Conservation (phyloP, 768 basidiomycete species). For the Termitomyces sp. region DNA sequence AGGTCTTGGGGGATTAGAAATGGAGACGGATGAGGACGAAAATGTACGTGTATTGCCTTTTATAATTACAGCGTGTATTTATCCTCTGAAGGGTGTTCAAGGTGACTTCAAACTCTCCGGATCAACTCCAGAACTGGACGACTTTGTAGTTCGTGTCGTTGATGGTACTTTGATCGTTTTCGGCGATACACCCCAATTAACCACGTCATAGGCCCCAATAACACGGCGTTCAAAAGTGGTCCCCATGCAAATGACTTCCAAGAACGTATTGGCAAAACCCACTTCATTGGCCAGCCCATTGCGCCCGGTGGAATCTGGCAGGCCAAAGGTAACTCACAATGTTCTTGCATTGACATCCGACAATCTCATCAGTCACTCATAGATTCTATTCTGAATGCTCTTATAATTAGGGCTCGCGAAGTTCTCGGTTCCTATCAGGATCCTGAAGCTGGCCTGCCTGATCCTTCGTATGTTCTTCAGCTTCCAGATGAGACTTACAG, state of each 20-base stretch:
- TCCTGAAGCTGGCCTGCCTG: constrained; percentile 48
- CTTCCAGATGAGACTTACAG: constrained; percentile 71
- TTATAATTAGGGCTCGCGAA: constrained; percentile 56
- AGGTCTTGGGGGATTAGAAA: constrained; percentile 77
- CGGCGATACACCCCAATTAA: constrained; percentile 1
- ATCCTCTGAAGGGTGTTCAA: constrained; percentile 58
- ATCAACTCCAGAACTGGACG: constrained; percentile 72
- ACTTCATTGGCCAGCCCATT: constrained; percentile 62
- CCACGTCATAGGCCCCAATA: constrained; percentile 51
- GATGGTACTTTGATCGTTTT: constrained; percentile 50
- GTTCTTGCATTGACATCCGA: neutral
- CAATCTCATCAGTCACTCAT: constrained; percentile 1
- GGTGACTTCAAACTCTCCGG: constrained; percentile 72
- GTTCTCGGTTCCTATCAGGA: constrained; percentile 55
- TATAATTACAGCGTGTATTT: neutral
- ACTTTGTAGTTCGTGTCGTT: constrained; percentile 75
- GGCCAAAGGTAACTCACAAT: constrained; percentile 60
- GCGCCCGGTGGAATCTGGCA: constrained; percentile 73
- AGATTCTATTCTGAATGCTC: constrained; percentile 64
- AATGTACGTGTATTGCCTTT: constrained; percentile 46
- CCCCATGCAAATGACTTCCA: constrained; percentile 55
- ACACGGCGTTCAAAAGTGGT: constrained; percentile 52
- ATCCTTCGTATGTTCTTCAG: constrained; percentile 77
- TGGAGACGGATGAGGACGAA: constrained; percentile 75
- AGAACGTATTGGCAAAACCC: constrained; percentile 65